Evolutionary conservation across 345 rosid species (phyloP).

Genomic region (Rubroshorea leprosula): DNA sequence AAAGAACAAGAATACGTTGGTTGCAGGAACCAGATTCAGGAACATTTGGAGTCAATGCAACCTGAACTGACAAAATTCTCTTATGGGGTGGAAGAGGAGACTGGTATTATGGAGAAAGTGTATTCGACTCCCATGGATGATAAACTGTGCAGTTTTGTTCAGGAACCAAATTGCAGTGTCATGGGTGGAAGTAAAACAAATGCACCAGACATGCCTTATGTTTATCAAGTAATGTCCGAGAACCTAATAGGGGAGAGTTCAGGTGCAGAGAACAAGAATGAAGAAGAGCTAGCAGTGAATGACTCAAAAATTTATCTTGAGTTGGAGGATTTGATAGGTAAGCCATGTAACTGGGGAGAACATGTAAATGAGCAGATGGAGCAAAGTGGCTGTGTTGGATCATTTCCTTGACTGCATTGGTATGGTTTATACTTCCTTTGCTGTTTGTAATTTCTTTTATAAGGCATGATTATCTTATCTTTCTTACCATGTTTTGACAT

Average conservation of each 20-base stretch:
- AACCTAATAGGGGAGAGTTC: conserved; percentile 14
- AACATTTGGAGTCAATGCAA: conserved; percentile 30
- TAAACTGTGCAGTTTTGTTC: conserved; percentile 16
- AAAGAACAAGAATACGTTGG: conserved; percentile 7
- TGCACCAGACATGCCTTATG: conserved; percentile 17
- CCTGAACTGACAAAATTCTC: conserved; percentile 22
- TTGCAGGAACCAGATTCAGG: conserved; percentile 24
- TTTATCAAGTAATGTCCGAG: conserved; percentile 17
- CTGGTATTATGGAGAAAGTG: conserved; percentile 12
- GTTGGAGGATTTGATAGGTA: conserved; percentile 30
- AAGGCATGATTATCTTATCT: background rate
- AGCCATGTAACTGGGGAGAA: conserved; percentile 29
- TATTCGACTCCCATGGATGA: conserved; percentile 17
- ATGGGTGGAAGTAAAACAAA: conserved; percentile 10
- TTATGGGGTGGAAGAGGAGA: conserved; percentile 10
- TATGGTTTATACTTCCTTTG: background rate
- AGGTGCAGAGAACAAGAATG: conserved; percentile 4
- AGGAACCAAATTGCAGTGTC: conserved; percentile 16
- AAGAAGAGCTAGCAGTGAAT: conserved; percentile 20
- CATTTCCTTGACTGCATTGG: conserved; percentile 11
- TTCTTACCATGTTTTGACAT: no score
- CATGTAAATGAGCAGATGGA: conserved; percentile 24
- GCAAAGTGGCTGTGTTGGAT: conserved; percentile 25
- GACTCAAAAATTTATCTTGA: conserved; percentile 29
- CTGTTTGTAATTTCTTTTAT: background rate